Base-by-base conservation (phyloP, 331 rosid genomes). In the Malus hybrid region DNA sequence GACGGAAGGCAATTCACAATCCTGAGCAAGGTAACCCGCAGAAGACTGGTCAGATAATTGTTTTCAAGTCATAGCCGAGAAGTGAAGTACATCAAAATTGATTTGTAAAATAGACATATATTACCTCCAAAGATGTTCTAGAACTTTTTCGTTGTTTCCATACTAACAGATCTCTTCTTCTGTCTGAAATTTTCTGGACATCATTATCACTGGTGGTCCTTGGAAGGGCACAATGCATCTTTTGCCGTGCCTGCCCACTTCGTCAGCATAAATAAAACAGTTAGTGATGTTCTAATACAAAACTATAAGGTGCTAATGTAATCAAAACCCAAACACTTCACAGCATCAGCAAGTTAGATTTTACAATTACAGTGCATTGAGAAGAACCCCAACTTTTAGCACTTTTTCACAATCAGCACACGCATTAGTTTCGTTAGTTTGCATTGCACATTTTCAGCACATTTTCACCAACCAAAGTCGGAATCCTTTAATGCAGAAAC, bases 191-290 rank as follows among this genome's bases (percentile, higher is more conserved):
- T 80, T 85, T 82, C 36, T 72, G 82, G 74, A 81, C 65, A 75
- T 83, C 91, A 63, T 77, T 67, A 75, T 86, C 91, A 65, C 83
- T 82, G 70, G 77, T 82, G 74, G 71, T 73, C 74, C 82, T 75
- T 77, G 69, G 83, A 84, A 77, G 83, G 82, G 80, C 82, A 80
- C 87, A 82, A 80, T 80, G 89, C 96, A 90, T 90, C 87, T 89
- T 92, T 76, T 63, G 64, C 81, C 84, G 82, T 64, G 80, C 88
- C 88, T 88, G 84, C 82, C 73, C 79, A 80, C 44, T 10, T 63
- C 39, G 63, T 67, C 34, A 75, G 46, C 71, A 72, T 20, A 71
- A 36, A 24, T 33, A 29, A 30, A 83, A 70, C 60, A 60, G 67
- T n/a, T 24, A 67, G 68, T 63, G 53, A 63, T 39, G 68, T 11